Evolutionary conservation across 164 flowering plant species (phyloP), one percentile per base, ranked within the genome.

Genomic region (Piper betle): DNA sequence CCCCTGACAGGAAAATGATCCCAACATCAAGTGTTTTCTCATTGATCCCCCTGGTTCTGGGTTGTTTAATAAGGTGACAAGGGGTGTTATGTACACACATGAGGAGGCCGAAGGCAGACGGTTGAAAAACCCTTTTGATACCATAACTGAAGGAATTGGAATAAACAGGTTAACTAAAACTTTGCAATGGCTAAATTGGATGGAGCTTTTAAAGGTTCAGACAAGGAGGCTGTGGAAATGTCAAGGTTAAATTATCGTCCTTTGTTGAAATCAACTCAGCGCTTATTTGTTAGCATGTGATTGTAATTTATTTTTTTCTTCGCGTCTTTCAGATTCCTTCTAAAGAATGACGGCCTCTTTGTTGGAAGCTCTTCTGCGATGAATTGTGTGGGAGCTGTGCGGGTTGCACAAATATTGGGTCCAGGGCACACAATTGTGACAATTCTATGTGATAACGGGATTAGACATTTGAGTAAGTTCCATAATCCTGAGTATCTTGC

Each of bases 21-120:
- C 86, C 39, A 75, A 69, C 18, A 69, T 87, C 75, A 91, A 88
- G 75, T 86, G 91, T 69, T 88, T 82, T 65, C 74, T 94, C 57
- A 68, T 94, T 37, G 99, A 91, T 69, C 99, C 97, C 59, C 96
- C 99, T 38, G 96, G 99, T 68, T 94, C 97, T 66, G 93, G 97
- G 59, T 74, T 94, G 77, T 94, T 80, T 75, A 94, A 94, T 68
- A 86, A 88, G 70, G 87, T 94, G 64, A 94, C 96, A 33, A 82
- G 99, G 67, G 99, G 97, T 39, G 99, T 94, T 41, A 86, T 91
- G 97, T 91, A 91, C 76, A 85, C 95, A 7, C 80, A 60, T 65
- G 96, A 91, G 77, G 99, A 94, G 78, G 99, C 97, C 52, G 97
- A 94, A 73, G 97, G 99, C 48, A 71, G 75, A 64, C 82, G 99